Conservation (phyloP, 495 filamentous ascomycete genomes). For the Aspergillus conjunctus region DNA sequence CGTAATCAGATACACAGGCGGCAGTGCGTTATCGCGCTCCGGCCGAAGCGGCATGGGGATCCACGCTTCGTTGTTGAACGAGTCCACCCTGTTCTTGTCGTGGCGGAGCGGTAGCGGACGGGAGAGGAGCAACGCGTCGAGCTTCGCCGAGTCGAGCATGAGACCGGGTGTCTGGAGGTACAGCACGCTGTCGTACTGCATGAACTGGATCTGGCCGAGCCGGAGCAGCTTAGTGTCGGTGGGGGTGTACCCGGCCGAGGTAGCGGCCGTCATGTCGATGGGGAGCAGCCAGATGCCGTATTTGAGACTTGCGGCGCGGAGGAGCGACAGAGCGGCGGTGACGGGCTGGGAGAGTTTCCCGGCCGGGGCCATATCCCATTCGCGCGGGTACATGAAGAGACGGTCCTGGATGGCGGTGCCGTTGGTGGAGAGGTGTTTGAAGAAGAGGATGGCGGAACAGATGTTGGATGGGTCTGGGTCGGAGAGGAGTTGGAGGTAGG, state of each 20-base stretch:
- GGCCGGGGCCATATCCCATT: conserved; percentile 43
- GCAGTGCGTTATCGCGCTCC: conserved; percentile 37
- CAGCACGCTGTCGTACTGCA: conserved; percentile 51
- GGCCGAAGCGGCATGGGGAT: conserved; percentile 44
- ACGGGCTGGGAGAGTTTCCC: conserved; percentile 31
- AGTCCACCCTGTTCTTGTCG: conserved; percentile 41
- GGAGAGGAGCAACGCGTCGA: conserved; percentile 43
- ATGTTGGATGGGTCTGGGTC: conserved; percentile 49
- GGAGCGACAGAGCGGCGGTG: conserved; percentile 36
- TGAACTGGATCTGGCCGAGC: conserved; percentile 50
- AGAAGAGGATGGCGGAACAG: conserved; percentile 49
- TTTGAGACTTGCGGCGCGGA: conserved; percentile 43
- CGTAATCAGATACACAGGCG: conserved; percentile 47
- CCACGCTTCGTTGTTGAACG: conserved; percentile 48
- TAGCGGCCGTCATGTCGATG: conserved; percentile 47
- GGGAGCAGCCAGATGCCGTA: conserved; percentile 51
- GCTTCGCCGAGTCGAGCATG: conserved; percentile 40
- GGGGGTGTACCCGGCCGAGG: conserved; percentile 35
- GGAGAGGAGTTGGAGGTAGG: conserved; percentile 49
- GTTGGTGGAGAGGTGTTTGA: conserved; percentile 43
- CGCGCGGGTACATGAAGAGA: conserved; percentile 52
- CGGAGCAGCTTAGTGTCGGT: conserved; percentile 48
- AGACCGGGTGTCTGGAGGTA: conserved; percentile 47
- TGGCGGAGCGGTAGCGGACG: conserved; percentile 40
- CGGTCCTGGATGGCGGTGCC: conserved; percentile 45